Conservation (phyloP, 2,329 filamentous ascomycete species). For the Mycosphaerella sp. region DNA sequence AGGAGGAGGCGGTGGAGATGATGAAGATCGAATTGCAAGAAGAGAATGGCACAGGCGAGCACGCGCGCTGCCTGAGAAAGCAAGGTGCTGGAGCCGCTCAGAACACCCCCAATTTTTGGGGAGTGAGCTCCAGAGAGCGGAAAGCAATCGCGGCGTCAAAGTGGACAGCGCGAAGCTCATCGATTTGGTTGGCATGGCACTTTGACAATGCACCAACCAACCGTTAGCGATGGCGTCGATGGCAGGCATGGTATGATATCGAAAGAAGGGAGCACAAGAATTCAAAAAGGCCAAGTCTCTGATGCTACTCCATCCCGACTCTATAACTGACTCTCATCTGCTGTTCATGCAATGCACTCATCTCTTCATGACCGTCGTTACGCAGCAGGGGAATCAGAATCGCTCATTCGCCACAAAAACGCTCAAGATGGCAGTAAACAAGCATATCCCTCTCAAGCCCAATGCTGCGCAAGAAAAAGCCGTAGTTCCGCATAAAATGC, state of each 20-base stretch:
- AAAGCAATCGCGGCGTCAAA: no score
- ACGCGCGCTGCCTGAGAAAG: not conserved
- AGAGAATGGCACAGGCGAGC: not conserved
- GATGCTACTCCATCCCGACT: not conserved
- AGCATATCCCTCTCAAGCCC: not conserved
- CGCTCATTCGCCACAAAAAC: no score
- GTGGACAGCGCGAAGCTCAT: no score
- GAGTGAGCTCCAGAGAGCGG: not conserved
- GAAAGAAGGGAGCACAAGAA: not conserved
- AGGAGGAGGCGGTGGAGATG: not conserved
- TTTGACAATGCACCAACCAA: not conserved
- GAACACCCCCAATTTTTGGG: not conserved
- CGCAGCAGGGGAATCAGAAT: not conserved
- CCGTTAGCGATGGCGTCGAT: slow-evolving; percentile 18
- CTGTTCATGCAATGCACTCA: not conserved
- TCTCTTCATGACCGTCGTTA: not conserved
- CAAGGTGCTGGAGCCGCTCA: not conserved
- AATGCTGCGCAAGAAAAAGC: not conserved
- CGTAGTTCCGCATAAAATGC: not conserved
- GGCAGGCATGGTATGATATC: slow-evolving; percentile 10
- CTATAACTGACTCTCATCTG: not conserved
- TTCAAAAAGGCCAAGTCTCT: not conserved
- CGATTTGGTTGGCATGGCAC: not conserved
- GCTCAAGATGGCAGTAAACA: not conserved
- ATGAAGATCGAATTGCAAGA: no score